Evolutionary conservation across 2,329 filamentous ascomycete species (phyloP).

Genomic region (Geosmithia putterillii): DNA sequence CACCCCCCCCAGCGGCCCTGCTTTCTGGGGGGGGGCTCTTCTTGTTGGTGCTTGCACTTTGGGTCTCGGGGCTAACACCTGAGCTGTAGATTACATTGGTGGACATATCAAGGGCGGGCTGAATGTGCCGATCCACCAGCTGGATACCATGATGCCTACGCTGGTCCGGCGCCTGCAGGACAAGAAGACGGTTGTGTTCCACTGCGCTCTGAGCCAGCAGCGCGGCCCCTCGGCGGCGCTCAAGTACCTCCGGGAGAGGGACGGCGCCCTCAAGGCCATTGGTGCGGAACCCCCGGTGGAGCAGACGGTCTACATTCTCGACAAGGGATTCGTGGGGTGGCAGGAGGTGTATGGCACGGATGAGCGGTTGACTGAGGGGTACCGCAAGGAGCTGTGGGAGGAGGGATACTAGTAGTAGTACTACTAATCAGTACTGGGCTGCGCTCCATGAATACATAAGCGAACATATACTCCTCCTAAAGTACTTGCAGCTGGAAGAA

Average conservation of each 20-base stretch:
- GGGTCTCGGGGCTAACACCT: background rate
- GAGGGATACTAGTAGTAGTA: background rate
- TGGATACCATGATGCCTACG: constrained; percentile 69
- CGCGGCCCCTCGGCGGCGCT: constrained; percentile 77
- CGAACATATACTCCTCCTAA: too few relatives aligned
- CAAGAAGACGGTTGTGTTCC: constrained; percentile 81
- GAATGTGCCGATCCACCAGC: constrained; percentile 60
- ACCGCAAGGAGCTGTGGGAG: constrained; percentile 70
- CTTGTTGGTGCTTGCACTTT: background rate
- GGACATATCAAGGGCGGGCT: constrained; percentile 73
- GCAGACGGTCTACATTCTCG: constrained; percentile 72
- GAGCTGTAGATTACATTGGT: constrained; percentile 64
- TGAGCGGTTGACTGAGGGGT: constrained; percentile 69
- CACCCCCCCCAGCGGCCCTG: too few relatives aligned
- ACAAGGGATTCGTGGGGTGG: constrained; percentile 80
- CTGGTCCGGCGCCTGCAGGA: constrained; percentile 66
- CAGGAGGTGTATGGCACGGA: constrained; percentile 75
- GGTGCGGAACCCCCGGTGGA: constrained; percentile 13
- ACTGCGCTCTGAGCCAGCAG: constrained; percentile 87
- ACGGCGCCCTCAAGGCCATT: constrained; percentile 26
- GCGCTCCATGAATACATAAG: too few relatives aligned
- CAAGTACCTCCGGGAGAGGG: constrained; percentile 61
- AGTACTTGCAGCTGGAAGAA: too few relatives aligned
- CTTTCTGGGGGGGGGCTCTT: background rate
- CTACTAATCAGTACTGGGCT: too few relatives aligned